phyloP scores from a whole-genome alignment of 2,329 filamentous ascomycete genomes.

The Fusarium sp. region DNA sequence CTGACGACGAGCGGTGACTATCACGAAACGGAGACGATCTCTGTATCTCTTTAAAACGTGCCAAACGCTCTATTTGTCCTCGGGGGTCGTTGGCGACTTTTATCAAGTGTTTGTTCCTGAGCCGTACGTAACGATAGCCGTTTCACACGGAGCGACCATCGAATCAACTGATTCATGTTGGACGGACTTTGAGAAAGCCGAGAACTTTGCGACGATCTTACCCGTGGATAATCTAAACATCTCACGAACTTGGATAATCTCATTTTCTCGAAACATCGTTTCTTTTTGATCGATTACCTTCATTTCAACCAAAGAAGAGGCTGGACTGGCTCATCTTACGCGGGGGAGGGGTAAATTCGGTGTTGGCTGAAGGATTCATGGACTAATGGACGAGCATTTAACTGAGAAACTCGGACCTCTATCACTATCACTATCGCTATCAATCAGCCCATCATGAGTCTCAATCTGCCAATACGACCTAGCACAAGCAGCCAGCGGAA shows the following conservation, averaged over 20 bases:
- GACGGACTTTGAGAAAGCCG: slow-evolving; percentile 25
- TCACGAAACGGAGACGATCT: slow-evolving; percentile 15
- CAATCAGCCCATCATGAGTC: slow-evolving; percentile 52
- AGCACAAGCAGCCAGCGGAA: slow-evolving; percentile 59
- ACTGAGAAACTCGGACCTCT: slow-evolving; percentile 8
- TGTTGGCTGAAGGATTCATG: slow-evolving; percentile 23
- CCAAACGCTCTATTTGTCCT: background rate
- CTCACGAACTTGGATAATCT: background rate
- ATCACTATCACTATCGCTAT: background rate
- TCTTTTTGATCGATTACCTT: background rate
- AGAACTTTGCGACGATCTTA: slow-evolving; percentile 1
- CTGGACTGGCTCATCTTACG: slow-evolving; percentile 20
- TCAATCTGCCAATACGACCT: slow-evolving; percentile 62
- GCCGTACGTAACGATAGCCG: slow-evolving; percentile 24
- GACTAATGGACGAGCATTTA: slow-evolving; percentile 10
- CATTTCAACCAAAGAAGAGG: slow-evolving; percentile 5
- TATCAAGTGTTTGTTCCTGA: background rate
- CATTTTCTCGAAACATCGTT: background rate
- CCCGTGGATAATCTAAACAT: background rate
- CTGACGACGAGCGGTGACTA: slow-evolving; percentile 22
- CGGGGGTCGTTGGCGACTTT: background rate
- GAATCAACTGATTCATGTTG: slow-evolving; percentile 8
- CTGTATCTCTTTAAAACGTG: slow-evolving; percentile 5
- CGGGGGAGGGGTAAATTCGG: slow-evolving; percentile 40
- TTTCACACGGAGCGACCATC: slow-evolving; percentile 16